Base-by-base conservation (phyloP, 345 rosid species). In the Gossypium thurberi region DNA sequence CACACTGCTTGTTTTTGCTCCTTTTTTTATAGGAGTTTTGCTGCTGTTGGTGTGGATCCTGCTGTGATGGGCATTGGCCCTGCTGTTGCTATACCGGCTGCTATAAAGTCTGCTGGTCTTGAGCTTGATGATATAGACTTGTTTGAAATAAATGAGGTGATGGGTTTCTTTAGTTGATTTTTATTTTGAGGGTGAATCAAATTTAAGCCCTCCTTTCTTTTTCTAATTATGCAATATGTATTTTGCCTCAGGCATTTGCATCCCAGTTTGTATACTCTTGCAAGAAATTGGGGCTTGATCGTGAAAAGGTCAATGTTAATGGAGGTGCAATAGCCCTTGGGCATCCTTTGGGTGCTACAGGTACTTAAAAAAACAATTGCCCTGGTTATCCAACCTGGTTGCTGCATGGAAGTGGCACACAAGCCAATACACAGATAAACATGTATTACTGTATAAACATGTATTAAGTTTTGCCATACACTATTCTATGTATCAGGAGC, bases 291-390 rank as follows among this genome's bases (percentile, higher is more conserved):
- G 90, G 77, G 73, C 92, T 92, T 50, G 91, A 88, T 78, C 76
- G 76, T 37, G 83, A 84, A 59, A 90, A 90, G 78, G 91, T 95
- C 75, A 95, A 95, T 74, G 98, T 92, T 62, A 95, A 95, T 72
- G 99, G 98, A 44, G 99, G 99, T 59, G 99, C 97, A 70, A 84
- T 95, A 18, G 99, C 98, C 74, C 81, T 95, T 17, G 98, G 99
- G 9, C 96, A 95, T 90, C 98, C 97, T 77, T 79, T 95, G 81
- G 99, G 98, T 21, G 97, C 97, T 55, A 95, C 98, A 83, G 98
- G 98, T 91, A 81, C 20, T 65, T 26, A 1, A 55, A 43, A 17
- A n/a, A 40, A 42, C 1, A 12, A 55, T 25, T 42, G 7, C 51
- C 28, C n/a, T 1, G 10, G 21, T 60, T 50, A 37, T 44, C 40